Base-by-base conservation (phyloP, 2,329 filamentous ascomycete species). In the Penicillium sp. region DNA sequence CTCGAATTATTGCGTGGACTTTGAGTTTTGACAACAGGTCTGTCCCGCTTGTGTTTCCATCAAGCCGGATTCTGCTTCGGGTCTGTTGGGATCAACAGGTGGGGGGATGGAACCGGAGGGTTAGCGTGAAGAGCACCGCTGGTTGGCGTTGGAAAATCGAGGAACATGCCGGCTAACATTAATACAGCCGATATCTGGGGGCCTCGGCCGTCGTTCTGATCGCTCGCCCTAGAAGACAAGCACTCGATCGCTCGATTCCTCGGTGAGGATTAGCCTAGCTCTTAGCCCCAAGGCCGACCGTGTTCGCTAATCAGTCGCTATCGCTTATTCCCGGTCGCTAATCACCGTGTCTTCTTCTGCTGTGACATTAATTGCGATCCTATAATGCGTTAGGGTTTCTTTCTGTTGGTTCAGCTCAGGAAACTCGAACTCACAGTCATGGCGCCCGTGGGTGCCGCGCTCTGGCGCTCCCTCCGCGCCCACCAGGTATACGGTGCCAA, bases 401-500 rank as follows among this genome's bases (percentile, higher is more conserved):
- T 51, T 13, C 38, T 30, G 6, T 15, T 21, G 7, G 7, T 29
- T 50, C 9, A 29, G 4, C 38, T n/a, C n/a, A 54, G 35, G 30
- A 56, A 41, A 23, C 8, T 45, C 11, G 41, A 29, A n/a, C 31
- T 58, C 49, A 21, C 52, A 35, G 26, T 58, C 45, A 80, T 81
- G 80, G 75, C 74, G 70, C 84, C 85, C 29, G 77, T 87, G 56
- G 83, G 86, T 52, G 84, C 87, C 56, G 81, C 87, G 52, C 81
- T 93, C 44, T 91, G 88, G 86, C 87, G 88, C 63, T 86, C 85
- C 8, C 81, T 93, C 58, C 86, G 87, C 64, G 83, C 87, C 13
- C 86, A 91, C 68, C 91, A 95, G 76, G 81, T 96, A 44, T 96
- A 91, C 70, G 92, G 92, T 30, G 90, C 92, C 51, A 95, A 94